Evolutionary conservation across 257 asterid species (phyloP).

Genomic region (Gentiana dahurica): DNA sequence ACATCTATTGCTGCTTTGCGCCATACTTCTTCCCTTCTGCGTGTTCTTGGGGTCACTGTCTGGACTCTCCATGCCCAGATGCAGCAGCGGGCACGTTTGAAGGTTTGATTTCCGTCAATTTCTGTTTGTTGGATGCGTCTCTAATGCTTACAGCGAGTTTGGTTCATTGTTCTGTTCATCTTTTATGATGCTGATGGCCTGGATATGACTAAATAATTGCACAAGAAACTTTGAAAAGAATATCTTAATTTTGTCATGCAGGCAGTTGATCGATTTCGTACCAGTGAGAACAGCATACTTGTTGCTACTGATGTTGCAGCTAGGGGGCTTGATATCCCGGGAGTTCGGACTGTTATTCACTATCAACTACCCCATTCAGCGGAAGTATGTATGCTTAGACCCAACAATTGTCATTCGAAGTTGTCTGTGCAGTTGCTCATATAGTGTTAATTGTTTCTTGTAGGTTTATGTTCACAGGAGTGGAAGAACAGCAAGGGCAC

Average conservation of each 20-base stretch:
- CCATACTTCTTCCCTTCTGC: slow-evolving; percentile 68
- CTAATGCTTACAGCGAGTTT: too few species aligned
- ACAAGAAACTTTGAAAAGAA: background rate
- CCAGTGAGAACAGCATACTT: slow-evolving; percentile 65
- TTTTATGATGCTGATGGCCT: background rate
- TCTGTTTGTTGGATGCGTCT: background rate
- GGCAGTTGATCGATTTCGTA: slow-evolving; percentile 91
- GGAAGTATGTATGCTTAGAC: slow-evolving; percentile 35
- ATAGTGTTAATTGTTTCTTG: slow-evolving; percentile 15
- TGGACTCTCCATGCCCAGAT: slow-evolving; percentile 93
- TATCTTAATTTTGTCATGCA: slow-evolving; percentile 21
- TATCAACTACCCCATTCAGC: slow-evolving; percentile 98
- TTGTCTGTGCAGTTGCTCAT: background rate
- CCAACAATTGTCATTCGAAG: background rate
- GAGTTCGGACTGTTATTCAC: slow-evolving; percentile 91
- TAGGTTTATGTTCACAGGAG: slow-evolving; percentile 94
- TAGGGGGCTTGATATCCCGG: slow-evolving; percentile 87
- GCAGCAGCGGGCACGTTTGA: slow-evolving; percentile 96
- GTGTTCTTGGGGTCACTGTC: slow-evolving; percentile 49
- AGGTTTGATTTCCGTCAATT: slow-evolving; percentile 30
- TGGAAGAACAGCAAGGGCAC: slow-evolving; percentile 99
- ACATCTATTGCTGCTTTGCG: slow-evolving; percentile 95
- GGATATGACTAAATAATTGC: background rate
- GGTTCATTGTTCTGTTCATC: slow-evolving; percentile 6
- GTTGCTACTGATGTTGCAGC: slow-evolving; percentile 97